Evolutionary conservation across 2,329 filamentous ascomycete species (phyloP).

Genomic region (Aspergillus spinulosporus): DNA sequence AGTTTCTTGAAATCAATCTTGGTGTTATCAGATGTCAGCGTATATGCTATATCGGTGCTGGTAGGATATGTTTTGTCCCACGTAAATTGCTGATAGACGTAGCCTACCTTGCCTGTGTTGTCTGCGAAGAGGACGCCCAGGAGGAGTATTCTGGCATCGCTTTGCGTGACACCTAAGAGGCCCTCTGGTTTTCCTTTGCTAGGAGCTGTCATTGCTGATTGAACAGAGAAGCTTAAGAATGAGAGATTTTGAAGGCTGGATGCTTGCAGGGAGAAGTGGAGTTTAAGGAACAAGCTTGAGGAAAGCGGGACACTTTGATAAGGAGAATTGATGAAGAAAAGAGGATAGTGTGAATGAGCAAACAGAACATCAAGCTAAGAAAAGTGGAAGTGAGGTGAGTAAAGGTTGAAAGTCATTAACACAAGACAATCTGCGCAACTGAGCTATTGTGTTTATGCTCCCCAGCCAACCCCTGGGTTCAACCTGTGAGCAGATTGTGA

Average conservation of each 20-base stretch:
- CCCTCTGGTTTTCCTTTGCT: constrained; percentile 20
- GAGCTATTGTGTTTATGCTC: background rate
- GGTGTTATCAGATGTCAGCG: background rate
- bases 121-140: constrained; percentile 21
- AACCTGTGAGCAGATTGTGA: background rate
- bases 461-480: background rate
- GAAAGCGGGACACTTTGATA: background rate
- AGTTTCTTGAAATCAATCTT: constrained; percentile 44
- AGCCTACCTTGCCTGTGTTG: constrained; percentile 21
- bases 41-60: background rate
- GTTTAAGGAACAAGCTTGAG: background rate
- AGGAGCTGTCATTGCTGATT: constrained; percentile 18
- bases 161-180: constrained; percentile 19
- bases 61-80: background rate
- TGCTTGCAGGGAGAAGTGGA: background rate
- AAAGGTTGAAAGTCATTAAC: background rate
- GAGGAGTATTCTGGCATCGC: constrained; percentile 25
- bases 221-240: background rate
- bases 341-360: background rate
- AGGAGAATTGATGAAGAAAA: background rate
- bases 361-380: background rate
- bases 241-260: background rate
- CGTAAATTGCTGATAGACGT: background rate
- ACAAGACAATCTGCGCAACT: background rate
- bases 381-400: constrained; percentile 9